Evolutionary conservation across 768 basidiomycete species (phyloP).

Genomic region (Lactifluus rugatus): DNA sequence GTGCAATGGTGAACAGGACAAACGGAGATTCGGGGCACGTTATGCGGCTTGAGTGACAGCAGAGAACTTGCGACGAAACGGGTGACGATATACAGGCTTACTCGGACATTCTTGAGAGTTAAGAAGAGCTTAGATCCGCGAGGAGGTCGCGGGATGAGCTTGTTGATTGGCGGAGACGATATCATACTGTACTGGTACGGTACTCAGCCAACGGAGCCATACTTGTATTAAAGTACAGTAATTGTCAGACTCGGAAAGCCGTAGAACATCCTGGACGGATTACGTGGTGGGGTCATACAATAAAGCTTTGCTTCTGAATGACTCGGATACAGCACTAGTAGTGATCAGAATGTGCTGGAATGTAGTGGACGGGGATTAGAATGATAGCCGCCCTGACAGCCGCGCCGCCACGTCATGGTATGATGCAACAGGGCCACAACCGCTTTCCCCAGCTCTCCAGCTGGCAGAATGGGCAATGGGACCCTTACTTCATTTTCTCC

Average conservation of each 20-base stretch:
- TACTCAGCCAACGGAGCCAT: neutral
- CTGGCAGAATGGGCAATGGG: no score
- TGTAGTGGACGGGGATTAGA: no score
- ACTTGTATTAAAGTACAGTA: no score
- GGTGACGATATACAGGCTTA: neutral
- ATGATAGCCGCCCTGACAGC: no score
- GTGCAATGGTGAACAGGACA: neutral
- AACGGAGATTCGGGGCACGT: neutral
- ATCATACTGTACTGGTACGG: neutral
- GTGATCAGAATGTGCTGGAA: no score
- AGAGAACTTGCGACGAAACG: neutral
- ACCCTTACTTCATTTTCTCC: no score
- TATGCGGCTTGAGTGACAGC: neutral
- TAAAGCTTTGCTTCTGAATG: no score
- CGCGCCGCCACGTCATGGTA: no score
- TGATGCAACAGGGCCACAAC: no score
- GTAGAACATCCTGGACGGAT: neutral
- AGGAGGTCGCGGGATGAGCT: neutral
- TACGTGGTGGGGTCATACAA: no score
- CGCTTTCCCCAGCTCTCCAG: no score
- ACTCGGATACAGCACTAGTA: no score
- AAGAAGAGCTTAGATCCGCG: neutral
- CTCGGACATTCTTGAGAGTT: neutral
- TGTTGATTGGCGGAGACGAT: neutral
- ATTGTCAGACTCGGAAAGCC: neutral